Percentiles rank a stretch among this genome's conserved stretches.
Evolutionary conservation across 805 yeast species (phyloP).

Genomic region (Candida jianshihensis): DNA sequence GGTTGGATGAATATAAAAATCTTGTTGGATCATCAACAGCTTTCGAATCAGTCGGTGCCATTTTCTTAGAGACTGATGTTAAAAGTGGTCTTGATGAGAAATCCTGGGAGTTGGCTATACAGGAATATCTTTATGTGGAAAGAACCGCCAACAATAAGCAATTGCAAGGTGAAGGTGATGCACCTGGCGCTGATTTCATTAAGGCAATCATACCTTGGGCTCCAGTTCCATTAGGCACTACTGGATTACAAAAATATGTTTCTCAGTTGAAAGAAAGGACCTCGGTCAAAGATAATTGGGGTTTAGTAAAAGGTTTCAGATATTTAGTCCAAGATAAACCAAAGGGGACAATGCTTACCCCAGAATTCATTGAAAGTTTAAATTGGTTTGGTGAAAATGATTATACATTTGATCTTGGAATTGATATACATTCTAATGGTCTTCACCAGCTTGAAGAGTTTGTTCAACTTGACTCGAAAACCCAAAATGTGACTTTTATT

Average conservation of each 20-base stretch:
- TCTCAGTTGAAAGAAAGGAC: conserved; percentile 14
- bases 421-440: conserved; percentile 33
- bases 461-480: conserved; percentile 19
- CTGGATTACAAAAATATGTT: conserved; percentile 11
- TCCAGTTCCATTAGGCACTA: conserved; percentile 31
- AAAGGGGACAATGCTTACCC: conserved; percentile 25
- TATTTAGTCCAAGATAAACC: conserved; percentile 39
- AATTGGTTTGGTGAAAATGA: conserved; percentile 26
- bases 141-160: conserved; percentile 5
- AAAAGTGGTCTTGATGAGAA: conserved; percentile 7
- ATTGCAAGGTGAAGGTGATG: conserved; percentile 4
- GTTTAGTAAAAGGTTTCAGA: conserved; percentile 32
- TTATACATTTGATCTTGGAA: conserved; percentile 35
- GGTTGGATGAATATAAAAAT: conserved; percentile 8
- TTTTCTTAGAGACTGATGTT: conserved; percentile 15
- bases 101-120: conserved; percentile 10
- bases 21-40: neutral
- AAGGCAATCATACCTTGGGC: conserved; percentile 39
- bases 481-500: conserved; percentile 26
- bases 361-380: conserved; percentile 25
- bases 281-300: conserved; percentile 6
- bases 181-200: conserved; percentile 3
- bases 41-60: conserved; percentile 5
- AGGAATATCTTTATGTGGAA: conserved; percentile 10
- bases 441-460: conserved; percentile 35